Percentiles rank a stretch among this genome's conserved stretches.
phyloP scores from a whole-genome alignment of 257 asterid genomes.

The Forsythia viridissima region DNA sequence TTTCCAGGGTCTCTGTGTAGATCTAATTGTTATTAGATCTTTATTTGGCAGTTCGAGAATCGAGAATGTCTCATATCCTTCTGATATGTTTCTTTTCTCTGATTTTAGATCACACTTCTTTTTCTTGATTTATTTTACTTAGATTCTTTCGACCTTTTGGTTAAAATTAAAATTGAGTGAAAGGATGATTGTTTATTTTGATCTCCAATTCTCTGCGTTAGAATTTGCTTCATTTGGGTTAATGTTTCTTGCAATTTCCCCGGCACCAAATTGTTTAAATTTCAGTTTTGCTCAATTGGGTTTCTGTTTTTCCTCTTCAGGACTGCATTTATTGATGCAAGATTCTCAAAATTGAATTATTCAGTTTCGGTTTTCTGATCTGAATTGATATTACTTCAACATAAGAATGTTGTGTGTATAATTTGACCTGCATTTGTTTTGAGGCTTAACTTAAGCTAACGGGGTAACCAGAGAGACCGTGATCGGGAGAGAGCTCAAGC shows the following conservation, averaged over 20 bases:
- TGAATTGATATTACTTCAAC: no score
- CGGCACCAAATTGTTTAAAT: neutral
- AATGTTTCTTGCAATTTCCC: neutral
- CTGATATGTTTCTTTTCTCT: conserved; percentile 56
- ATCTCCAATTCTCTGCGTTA: neutral
- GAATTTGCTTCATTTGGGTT: no score
- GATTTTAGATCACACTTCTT: conserved; percentile 28
- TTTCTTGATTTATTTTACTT: neutral
- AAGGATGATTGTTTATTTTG: neutral
- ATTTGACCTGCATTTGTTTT: conserved; percentile 19
- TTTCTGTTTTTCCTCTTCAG: neutral
- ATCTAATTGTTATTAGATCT: conserved; percentile 33
- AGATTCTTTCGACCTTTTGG: neutral
- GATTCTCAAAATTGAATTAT: neutral
- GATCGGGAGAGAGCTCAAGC: conserved; percentile 92
- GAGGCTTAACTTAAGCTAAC: conserved; percentile 56
- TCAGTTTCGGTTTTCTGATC: neutral
- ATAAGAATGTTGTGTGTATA: neutral
- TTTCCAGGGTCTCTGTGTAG: conserved; percentile 40
- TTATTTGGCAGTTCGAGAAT: conserved; percentile 49
- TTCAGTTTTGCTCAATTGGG: neutral
- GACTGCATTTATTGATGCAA: neutral
- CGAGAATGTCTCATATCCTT: conserved; percentile 82
- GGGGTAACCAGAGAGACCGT: conserved; percentile 81
- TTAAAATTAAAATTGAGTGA: neutral